Percentiles rank a stretch among this genome's conserved stretches.
phyloP scores from a whole-genome alignment of 352 stramenopile species.

The Pythium vanterpoolii region DNA sequence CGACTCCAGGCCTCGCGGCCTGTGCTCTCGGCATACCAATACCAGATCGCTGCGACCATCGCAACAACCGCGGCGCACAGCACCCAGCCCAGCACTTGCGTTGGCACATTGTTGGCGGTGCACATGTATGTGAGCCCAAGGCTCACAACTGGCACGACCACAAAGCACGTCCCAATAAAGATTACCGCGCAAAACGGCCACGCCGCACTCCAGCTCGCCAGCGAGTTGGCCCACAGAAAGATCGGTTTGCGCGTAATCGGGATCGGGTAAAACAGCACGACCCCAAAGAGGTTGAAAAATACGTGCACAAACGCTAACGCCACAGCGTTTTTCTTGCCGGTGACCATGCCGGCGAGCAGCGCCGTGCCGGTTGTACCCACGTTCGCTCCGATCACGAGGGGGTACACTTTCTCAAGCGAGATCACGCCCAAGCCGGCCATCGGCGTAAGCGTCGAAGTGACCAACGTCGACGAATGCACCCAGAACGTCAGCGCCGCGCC shows the following conservation, averaged over 20 bases:
- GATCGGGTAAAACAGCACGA: constrained; percentile 91
- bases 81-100: constrained; percentile 19
- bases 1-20: constrained; percentile 21
- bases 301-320: constrained; percentile 90
- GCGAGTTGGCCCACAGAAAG: constrained; percentile 55
- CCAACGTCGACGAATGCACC: constrained; percentile 90
- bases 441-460: constrained; percentile 87
- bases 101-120: constrained; percentile 8
- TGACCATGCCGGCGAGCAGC: constrained; percentile 85
- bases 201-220: constrained; percentile 62
- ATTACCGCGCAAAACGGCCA: constrained; percentile 50
- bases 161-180: constrained; percentile 49
- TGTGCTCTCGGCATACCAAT: constrained; percentile 18
- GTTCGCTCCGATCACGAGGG: constrained; percentile 90
- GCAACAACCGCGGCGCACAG: constrained; percentile 11
- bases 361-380: constrained; percentile 89
- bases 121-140: constrained; percentile 32
- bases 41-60: not conserved
- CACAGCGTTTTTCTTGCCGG: constrained; percentile 67
- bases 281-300: constrained; percentile 91
- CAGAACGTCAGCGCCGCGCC: constrained; percentile 81
- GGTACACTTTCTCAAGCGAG: constrained; percentile 86
- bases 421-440: constrained; percentile 87
- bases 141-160: constrained; percentile 28
- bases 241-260: constrained; percentile 82